Evolutionary conservation across 345 rosid genomes (phyloP), one percentile per base, ranked within the genome.

Genomic region (Linum lewisii): DNA sequence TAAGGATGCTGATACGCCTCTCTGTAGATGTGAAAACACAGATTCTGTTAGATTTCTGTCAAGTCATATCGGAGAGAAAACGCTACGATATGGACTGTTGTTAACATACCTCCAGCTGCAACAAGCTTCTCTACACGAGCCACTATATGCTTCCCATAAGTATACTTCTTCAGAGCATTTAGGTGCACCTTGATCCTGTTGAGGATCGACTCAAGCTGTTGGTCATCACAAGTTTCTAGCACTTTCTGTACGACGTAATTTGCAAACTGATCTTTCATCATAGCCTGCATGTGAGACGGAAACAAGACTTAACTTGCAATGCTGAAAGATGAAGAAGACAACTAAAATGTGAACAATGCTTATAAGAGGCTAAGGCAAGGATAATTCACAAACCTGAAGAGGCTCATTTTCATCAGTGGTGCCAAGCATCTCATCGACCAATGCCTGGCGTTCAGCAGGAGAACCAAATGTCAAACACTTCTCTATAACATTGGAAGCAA

Each of bases 241-340:
- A 92, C 96, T 65, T 92, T 92, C 75, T 92, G 98, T 77, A 92
- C 98, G 52, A 92, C 98, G 52, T 92, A 92, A 78, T 92, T 92
- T 34, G 96, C 98, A 72, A 88, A 92, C 76, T 91, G 98, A 72
- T 91, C 98, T 78, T 91, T 91, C 98, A 91, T 91, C 98, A 91
- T 91, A 63, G 72, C 95, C 98, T 91, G 73, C 63, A 73, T 45
- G 57, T 29, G 54, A 57, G 47, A 68, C 37, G n/a, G 24, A 51
- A 58, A 32, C 24, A 42, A 53, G 50, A 26, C 64, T 53, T 38
- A 22, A 26, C 25, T 4, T 1, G 29, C 65, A 65, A 1, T 21
- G 22, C 10, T 44, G 18, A 20, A 16, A 22, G 14, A 21, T 9
- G 21, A 18, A 15, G 19, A 50, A 26, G 1, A 11, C 53, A 9